Conservation (phyloP, 83 land plant species). For the Picea mariana region DNA sequence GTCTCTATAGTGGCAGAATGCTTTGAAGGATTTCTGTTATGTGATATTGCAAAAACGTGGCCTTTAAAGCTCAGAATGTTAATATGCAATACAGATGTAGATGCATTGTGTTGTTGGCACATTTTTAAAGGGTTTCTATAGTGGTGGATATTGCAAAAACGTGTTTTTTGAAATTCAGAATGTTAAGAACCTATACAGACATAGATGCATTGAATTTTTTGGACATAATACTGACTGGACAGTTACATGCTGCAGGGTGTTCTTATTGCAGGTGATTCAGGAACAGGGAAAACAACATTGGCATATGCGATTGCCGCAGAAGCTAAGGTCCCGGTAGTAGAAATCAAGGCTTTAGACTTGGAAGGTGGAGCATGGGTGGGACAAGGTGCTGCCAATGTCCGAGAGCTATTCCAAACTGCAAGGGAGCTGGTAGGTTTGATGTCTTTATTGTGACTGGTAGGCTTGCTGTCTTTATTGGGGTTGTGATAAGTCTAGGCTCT, state of each 20-base stretch:
- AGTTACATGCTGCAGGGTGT: constrained; percentile 65
- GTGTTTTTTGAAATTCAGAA: background rate
- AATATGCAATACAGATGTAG: no score
- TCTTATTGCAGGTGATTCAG: constrained; percentile 89
- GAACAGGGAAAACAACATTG: constrained; percentile 88
- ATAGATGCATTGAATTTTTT: background rate
- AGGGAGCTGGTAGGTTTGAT: constrained; percentile 69
- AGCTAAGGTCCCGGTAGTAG: constrained; percentile 91
- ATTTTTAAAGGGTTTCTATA: background rate
- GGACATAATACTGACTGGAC: background rate
- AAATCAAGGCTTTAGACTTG: constrained; percentile 68
- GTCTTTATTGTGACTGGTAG: background rate
- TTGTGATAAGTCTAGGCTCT: background rate
- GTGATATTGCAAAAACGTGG: no score
- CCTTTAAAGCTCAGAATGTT: no score
- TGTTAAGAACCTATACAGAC: background rate
- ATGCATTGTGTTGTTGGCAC: no score
- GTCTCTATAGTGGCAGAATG: no score
- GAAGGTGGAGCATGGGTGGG: constrained; percentile 86
- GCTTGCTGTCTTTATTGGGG: background rate
- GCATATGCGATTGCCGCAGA: constrained; percentile 98
- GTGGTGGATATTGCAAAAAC: background rate
- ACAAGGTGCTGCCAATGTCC: constrained; percentile 92
- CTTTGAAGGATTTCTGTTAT: no score
- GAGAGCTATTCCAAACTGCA: constrained; percentile 96